phyloP scores from a whole-genome alignment of 306 rosid genomes.

The Ochetophila trinervis region DNA sequence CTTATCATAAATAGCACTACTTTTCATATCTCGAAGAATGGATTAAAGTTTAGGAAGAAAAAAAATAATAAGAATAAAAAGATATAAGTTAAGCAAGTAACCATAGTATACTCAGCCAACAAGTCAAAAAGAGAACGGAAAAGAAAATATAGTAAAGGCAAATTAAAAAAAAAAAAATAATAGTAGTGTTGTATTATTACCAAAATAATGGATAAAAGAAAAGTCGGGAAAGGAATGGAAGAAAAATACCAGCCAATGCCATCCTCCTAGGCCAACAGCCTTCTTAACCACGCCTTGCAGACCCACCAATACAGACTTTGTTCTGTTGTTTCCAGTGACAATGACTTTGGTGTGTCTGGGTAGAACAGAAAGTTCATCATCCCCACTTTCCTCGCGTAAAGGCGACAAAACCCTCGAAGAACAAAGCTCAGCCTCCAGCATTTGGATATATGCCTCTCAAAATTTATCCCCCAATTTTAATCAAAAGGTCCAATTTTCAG shows the following conservation, averaged over 20 bases:
- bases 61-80: too few relatives aligned
- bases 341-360: slow-evolving; percentile 77
- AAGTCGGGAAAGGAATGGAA: neutral
- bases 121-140: neutral
- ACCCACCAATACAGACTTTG: slow-evolving; percentile 70
- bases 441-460: slow-evolving; percentile 10
- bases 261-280: slow-evolving; percentile 76
- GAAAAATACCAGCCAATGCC: slow-evolving; percentile 85
- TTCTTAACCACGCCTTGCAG: slow-evolving; percentile 79
- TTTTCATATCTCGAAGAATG: neutral
- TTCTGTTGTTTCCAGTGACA: slow-evolving; percentile 72
- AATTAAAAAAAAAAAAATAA: neutral
- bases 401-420: slow-evolving; percentile 49
- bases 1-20: too few relatives aligned
- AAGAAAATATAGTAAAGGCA: neutral
- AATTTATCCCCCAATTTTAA: neutral
- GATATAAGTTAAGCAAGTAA: too few relatives aligned
- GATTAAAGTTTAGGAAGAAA: neutral
- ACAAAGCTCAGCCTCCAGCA: slow-evolving; percentile 59
- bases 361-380: slow-evolving; percentile 65
- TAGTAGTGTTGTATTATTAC: neutral
- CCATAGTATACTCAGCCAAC: neutral
- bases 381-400: slow-evolving; percentile 61
- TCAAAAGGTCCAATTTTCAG: neutral
- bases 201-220: neutral